Evolutionary conservation across 2,329 filamentous ascomycete species (phyloP).

Genomic region (Phialophora tarda): DNA sequence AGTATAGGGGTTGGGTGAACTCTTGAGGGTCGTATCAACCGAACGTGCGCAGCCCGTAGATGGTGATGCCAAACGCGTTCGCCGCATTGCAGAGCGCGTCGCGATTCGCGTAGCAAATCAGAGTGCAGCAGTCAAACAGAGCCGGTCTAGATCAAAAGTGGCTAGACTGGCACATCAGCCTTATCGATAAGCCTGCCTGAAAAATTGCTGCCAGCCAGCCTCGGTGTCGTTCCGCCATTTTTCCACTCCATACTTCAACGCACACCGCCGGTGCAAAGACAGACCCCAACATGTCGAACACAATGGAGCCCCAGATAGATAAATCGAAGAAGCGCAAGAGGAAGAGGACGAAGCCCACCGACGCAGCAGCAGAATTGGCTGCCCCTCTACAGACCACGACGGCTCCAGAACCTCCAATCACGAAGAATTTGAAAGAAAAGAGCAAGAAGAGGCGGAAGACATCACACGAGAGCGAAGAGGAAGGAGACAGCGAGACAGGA

Average conservation of each 20-base stretch:
- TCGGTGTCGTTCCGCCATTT: neutral
- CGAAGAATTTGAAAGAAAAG: slow-evolving; percentile 34
- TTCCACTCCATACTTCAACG: neutral
- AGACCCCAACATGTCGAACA: slow-evolving; percentile 3
- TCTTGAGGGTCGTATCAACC: neutral
- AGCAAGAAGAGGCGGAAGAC: slow-evolving; percentile 50
- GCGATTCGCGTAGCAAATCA: neutral
- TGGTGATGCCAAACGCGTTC: neutral
- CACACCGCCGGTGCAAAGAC: neutral
- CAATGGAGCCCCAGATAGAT: slow-evolving; percentile 25
- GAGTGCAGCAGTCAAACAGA: neutral
- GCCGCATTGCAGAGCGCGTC: neutral
- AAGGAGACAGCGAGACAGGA: slow-evolving; percentile 17
- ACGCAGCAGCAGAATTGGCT: slow-evolving; percentile 32
- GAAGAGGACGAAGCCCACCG: slow-evolving; percentile 47
- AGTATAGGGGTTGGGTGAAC: neutral
- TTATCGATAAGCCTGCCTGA: slow-evolving; percentile 19
- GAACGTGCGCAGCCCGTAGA: neutral
- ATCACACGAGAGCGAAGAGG: slow-evolving; percentile 41
- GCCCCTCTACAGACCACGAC: slow-evolving; percentile 26
- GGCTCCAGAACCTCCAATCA: neutral
- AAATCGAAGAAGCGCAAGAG: slow-evolving; percentile 53
- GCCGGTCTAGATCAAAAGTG: neutral
- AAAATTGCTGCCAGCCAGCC: slow-evolving; percentile 8
- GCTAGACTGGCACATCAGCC: neutral